A percentile compares a stretch with the other conserved stretches of the same genome.
These are phyloP conservation scores for Entomophthora muscae DNA, from an alignment of 371 early-diverging fungal genomes.

Conservation along the genomic window DNA sequence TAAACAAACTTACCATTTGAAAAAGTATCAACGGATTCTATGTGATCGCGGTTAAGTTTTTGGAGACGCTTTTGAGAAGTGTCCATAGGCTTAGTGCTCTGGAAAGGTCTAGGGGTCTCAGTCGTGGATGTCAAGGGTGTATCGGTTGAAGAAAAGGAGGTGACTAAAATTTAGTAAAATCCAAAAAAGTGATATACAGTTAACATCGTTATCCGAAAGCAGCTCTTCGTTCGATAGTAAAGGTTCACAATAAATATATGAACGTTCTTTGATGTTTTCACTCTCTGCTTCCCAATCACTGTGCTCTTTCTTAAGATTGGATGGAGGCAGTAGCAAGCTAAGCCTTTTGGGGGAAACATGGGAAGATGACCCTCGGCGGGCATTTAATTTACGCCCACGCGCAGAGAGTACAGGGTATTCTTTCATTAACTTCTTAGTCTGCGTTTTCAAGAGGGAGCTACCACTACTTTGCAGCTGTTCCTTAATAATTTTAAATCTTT, in stretches of 20 bases:
- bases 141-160: too few species aligned
- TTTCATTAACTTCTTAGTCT: background rate
- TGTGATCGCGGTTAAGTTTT: too few species aligned
- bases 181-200: too few species aligned
- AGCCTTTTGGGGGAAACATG: background rate
- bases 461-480: background rate
- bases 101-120: too few species aligned
- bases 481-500: background rate
- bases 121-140: too few species aligned
- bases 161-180: too few species aligned
- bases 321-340: background rate
- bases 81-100: too few species aligned
- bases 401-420: background rate
- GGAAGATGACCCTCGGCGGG: background rate
- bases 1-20: too few species aligned
- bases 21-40: too few species aligned
- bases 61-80: too few species aligned
- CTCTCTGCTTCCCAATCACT: background rate
- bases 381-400: background rate
- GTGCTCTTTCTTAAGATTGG: background rate
- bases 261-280: background rate
- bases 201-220: too few species aligned
- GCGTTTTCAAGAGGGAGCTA: background rate
- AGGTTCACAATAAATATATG: background rate
- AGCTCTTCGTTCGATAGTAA: background rate